Evolutionary conservation across 805 yeast genomes (phyloP).

Genomic region (Cyberlindnera meyerae): DNA sequence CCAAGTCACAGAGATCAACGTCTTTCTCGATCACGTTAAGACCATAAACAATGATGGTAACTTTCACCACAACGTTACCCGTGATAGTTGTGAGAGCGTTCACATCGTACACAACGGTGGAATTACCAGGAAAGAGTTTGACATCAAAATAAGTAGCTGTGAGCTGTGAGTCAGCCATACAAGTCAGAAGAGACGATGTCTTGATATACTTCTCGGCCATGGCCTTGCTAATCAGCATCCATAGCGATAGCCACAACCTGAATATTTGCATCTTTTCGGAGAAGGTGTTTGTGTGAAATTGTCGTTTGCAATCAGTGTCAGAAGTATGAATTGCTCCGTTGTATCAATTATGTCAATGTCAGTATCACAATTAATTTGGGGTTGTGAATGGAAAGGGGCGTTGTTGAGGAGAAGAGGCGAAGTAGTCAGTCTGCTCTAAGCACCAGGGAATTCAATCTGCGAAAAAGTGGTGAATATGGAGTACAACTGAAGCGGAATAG

Average conservation of each 20-base stretch:
- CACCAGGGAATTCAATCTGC: too few relatives aligned
- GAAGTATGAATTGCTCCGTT: too few relatives aligned
- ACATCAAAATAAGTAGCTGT: conserved; percentile 84
- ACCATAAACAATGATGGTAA: conserved; percentile 77
- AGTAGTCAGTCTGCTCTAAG: too few relatives aligned
- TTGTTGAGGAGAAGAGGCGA: too few relatives aligned
- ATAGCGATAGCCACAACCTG: conserved; percentile 5
- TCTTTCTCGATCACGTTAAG: conserved; percentile 50
- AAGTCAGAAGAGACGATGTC: conserved; percentile 75
- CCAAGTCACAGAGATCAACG: conserved; percentile 61
- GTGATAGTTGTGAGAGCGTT: conserved; percentile 76
- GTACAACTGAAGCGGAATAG: too few relatives aligned
- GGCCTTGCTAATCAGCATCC: conserved; percentile 7
- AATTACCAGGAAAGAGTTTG: conserved; percentile 59
- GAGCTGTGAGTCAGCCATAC: conserved; percentile 86
- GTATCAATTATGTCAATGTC: too few relatives aligned
- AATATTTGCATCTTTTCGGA: conserved; percentile 14
- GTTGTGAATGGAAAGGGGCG: too few relatives aligned
- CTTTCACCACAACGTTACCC: conserved; percentile 59
- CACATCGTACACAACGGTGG: conserved; percentile 58
- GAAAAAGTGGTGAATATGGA: too few relatives aligned
- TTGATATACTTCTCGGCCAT: conserved; percentile 27
- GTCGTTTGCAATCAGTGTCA: too few relatives aligned
- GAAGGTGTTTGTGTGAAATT: too few relatives aligned
- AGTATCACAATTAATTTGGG: too few relatives aligned